These are phyloP conservation scores for Coriaria nepalensis DNA, from an alignment of 306 rosid species.

Conservation along the genomic window DNA sequence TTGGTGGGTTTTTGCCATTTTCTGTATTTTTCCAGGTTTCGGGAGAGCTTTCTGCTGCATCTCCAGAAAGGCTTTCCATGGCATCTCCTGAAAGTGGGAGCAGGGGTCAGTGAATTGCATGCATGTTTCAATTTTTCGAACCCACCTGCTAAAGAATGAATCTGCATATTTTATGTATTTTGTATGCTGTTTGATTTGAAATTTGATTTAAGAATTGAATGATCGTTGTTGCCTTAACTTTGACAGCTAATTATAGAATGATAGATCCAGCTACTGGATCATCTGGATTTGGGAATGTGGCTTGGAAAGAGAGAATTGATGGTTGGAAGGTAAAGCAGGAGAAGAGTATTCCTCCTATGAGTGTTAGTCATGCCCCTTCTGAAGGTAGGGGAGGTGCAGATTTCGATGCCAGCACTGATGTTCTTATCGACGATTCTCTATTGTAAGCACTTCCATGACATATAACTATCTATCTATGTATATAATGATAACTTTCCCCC, in stretches of 20 bases:
- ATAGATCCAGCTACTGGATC: conserved; percentile 48
- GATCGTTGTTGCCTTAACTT: conserved; percentile 6
- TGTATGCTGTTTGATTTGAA: background rate
- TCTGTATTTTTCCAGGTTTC: conserved; percentile 42
- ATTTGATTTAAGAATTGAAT: background rate
- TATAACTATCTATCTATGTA: too few relatives aligned
- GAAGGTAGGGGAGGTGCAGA: conserved; percentile 85
- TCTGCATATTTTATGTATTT: too few relatives aligned
- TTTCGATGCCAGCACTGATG: conserved; percentile 92
- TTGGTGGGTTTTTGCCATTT: background rate
- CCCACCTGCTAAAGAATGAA: background rate
- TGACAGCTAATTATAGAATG: conserved; percentile 74
- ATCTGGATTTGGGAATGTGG: conserved; percentile 77
- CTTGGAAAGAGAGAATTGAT: conserved; percentile 99
- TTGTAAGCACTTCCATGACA: conserved; percentile 31
- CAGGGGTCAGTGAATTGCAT: conserved; percentile 18
- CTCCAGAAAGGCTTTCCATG: conserved; percentile 86
- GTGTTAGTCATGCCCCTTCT: conserved; percentile 83
- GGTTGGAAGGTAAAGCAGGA: conserved; percentile 99
- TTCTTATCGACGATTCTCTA: conserved; percentile 72
- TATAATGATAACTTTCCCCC: background rate
- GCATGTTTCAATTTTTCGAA: background rate
- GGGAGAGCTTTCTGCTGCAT: conserved; percentile 95
- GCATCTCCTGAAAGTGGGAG: conserved; percentile 80
- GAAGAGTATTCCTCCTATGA: conserved; percentile 71